Conservation (phyloP, 2,329 filamentous ascomycete species). For the Phialocephala subalpina region DNA sequence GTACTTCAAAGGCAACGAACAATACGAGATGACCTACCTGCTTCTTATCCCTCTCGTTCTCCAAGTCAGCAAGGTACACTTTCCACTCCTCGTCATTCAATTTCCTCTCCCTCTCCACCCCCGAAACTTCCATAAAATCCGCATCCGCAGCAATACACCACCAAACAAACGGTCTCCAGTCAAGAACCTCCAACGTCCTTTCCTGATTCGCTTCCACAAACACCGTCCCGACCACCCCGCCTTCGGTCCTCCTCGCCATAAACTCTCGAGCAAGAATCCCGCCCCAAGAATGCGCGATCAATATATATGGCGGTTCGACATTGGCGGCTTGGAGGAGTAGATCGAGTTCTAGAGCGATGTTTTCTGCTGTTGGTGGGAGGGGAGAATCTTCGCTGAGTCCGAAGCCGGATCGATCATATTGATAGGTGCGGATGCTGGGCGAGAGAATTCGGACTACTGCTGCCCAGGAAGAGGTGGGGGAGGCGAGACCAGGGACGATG, state of each 20-base stretch:
- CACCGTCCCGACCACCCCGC: conserved; percentile 30
- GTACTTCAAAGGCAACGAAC: too few relatives aligned
- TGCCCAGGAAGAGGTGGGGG: conserved; percentile 22
- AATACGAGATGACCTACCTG: neutral
- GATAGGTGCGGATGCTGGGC: conserved; percentile 17
- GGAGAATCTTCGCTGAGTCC: conserved; percentile 22
- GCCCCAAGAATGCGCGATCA: conserved; percentile 33
- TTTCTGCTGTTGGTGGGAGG: conserved; percentile 19
- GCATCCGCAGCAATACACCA: conserved; percentile 4
- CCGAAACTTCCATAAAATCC: neutral
- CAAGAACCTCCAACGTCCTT: conserved; percentile 10
- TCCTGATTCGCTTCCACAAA: conserved; percentile 35
- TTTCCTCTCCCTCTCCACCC: neutral
- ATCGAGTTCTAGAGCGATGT: conserved; percentile 29
- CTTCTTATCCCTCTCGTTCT: neutral
- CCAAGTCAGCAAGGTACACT: conserved; percentile 7
- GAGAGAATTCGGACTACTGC: conserved; percentile 23
- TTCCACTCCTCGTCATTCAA: conserved; percentile 28
- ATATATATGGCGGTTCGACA: conserved; percentile 28
- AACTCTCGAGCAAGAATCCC: conserved; percentile 30
- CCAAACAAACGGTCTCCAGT: conserved; percentile 18
- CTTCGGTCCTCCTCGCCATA: conserved; percentile 9
- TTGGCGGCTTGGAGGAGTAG: conserved; percentile 20
- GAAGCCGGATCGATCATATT: conserved; percentile 33
- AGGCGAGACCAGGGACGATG: conserved; percentile 26